These are phyloP conservation scores for Dacryopinax primogenitus DNA, from an alignment of 768 basidiomycete genomes.

Conservation along the genomic window DNA sequence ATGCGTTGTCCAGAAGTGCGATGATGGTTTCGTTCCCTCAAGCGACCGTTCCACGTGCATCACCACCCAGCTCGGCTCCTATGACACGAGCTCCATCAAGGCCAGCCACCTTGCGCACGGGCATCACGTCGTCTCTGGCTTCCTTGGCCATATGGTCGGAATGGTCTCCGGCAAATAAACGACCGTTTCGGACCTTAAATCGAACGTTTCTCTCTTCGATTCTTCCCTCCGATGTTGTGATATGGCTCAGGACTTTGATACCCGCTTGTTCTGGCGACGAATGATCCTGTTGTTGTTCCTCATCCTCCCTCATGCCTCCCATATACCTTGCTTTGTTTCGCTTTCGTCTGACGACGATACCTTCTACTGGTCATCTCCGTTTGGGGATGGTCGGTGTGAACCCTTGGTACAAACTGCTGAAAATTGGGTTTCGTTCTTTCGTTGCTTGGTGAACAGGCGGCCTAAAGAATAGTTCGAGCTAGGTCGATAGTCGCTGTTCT, in stretches of 20 bases:
- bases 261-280: background rate
- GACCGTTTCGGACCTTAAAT: background rate
- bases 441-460: background rate
- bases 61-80: background rate
- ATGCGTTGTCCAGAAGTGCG: conserved; percentile 1
- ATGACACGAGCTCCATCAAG: background rate
- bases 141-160: conserved; percentile 7
- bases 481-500: too few species aligned
- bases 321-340: background rate
- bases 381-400: background rate
- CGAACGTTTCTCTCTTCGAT: background rate
- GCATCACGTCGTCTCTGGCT: background rate
- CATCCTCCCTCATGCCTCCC: background rate
- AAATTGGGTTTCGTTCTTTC: background rate
- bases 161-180: background rate
- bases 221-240: background rate
- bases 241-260: conserved; percentile 6
- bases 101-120: background rate
- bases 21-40: conserved; percentile 1
- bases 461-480: too few species aligned
- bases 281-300: background rate
- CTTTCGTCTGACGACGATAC: background rate
- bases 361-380: background rate
- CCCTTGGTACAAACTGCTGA: background rate
- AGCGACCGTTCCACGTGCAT: background rate